These are phyloP conservation scores for Umbelopsis sp. DNA, from an alignment of 192 early-diverging fungal species.

Conservation along the genomic window DNA sequence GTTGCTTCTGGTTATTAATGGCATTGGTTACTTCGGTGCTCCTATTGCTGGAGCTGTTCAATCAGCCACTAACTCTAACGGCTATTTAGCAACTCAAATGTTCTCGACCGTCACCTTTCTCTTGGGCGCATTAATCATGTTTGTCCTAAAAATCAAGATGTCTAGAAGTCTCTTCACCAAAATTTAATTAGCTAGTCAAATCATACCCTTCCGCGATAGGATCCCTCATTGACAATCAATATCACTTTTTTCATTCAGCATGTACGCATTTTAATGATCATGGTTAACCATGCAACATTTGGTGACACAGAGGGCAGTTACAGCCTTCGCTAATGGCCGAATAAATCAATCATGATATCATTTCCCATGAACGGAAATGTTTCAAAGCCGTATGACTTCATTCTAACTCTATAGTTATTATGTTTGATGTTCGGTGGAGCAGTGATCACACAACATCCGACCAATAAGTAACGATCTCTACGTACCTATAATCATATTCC, in stretches of 20 bases:
- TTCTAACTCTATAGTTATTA: no score
- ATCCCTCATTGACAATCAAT: no score
- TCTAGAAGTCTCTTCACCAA: constrained; percentile 21
- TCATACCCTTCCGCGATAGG: no score
- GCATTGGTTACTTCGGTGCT: constrained; percentile 22
- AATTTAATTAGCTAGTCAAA: background rate
- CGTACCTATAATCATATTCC: no score
- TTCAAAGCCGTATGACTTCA: no score
- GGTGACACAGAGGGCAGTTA: background rate
- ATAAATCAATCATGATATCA: background rate
- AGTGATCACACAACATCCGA: no score
- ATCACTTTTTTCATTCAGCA: background rate
- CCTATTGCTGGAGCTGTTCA: constrained; percentile 32
- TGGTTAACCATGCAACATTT: no score
- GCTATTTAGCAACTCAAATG: constrained; percentile 35
- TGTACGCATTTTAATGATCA: no score
- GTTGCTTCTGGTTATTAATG: constrained; percentile 22
- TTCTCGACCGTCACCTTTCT: constrained; percentile 28
- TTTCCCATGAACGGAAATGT: background rate
- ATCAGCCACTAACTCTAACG: background rate
- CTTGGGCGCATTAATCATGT: constrained; percentile 21
- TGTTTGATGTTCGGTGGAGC: no score
- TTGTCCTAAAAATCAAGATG: constrained; percentile 28
- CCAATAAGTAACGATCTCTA: no score
- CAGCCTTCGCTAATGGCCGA: background rate